Evolutionary conservation across 2,329 filamentous ascomycete species (phyloP).

Genomic region (Ciborinia camelliae): DNA sequence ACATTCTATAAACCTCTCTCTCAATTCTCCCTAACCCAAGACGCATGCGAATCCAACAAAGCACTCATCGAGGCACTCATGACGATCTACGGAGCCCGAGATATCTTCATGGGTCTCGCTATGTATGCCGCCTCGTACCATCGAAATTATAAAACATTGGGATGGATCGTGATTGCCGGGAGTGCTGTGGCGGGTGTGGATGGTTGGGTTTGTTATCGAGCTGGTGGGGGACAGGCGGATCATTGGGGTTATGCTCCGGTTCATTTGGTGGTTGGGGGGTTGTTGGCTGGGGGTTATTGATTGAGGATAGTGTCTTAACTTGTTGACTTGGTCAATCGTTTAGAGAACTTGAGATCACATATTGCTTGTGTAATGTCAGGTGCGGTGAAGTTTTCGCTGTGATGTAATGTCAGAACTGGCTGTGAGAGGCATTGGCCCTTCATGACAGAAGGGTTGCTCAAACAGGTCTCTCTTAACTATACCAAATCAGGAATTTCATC

Average conservation of each 20-base stretch:
- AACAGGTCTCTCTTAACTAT: background rate
- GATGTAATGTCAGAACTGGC: background rate
- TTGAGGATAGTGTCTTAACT: background rate
- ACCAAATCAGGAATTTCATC: too few relatives aligned
- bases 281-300: background rate
- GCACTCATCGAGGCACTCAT: slow-evolving; percentile 45
- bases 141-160: slow-evolving; percentile 42
- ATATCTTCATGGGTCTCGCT: slow-evolving; percentile 48
- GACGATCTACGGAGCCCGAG: slow-evolving; percentile 47
- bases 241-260: slow-evolving; percentile 40
- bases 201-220: slow-evolving; percentile 42
- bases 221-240: slow-evolving; percentile 44
- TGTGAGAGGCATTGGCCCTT: background rate
- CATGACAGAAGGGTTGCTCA: background rate
- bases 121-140: slow-evolving; percentile 40
- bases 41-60: background rate
- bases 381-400: background rate
- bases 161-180: slow-evolving; percentile 43
- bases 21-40: background rate
- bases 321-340: background rate
- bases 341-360: background rate
- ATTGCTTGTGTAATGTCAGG: too few relatives aligned
- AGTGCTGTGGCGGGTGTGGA: slow-evolving; percentile 45
- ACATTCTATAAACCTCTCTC: slow-evolving; percentile 40
- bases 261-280: background rate